These are phyloP conservation scores for Cyberlindnera maritima DNA, from an alignment of 805 yeast species.

Conservation along the genomic window DNA sequence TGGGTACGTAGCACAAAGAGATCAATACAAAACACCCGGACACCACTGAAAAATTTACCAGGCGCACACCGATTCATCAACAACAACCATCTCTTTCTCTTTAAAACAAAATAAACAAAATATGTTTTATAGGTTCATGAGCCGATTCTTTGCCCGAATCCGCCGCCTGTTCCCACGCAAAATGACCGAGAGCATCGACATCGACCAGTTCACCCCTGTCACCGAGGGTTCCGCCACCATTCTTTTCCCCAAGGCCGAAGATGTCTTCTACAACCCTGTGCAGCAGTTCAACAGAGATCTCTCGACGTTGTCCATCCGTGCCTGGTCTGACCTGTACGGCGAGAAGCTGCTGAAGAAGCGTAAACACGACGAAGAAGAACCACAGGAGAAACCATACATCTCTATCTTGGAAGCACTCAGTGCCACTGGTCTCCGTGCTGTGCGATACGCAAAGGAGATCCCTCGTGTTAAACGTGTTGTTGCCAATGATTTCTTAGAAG, in stretches of 20 bases:
- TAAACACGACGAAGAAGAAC: constrained; percentile 29
- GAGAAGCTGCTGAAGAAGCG: constrained; percentile 32
- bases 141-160: neutral
- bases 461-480: constrained; percentile 69
- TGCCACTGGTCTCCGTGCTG: constrained; percentile 93
- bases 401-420: constrained; percentile 85
- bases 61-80: neutral
- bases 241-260: constrained; percentile 74
- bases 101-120: no score
- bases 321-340: constrained; percentile 71
- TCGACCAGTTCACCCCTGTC: constrained; percentile 36
- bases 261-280: constrained; percentile 91
- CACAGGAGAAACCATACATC: constrained; percentile 38
- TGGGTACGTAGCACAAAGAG: neutral
- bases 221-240: constrained; percentile 84
- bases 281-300: constrained; percentile 96
- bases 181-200: constrained; percentile 8
- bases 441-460: constrained; percentile 89
- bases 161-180: constrained; percentile 1
- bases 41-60: constrained; percentile 6
- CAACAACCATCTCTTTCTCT: neutral
- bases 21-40: constrained; percentile 4
- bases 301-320: constrained; percentile 78
- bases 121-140: constrained; percentile 11
- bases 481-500: constrained; percentile 86